Conservation (phyloP, 805 yeast genomes). For the Starmera amethionina region DNA sequence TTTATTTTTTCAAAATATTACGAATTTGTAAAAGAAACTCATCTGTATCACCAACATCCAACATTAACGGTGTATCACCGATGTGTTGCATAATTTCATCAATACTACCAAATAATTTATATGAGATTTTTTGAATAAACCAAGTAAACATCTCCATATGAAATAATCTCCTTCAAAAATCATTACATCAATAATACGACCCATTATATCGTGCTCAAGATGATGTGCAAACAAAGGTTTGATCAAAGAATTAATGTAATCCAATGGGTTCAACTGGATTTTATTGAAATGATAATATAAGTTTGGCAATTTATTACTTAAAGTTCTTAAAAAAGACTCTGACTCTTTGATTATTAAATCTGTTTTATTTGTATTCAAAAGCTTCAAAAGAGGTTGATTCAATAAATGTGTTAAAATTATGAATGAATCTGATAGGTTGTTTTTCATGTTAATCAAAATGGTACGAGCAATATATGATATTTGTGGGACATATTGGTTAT, state of each 20-base stretch:
- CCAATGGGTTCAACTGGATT: conserved; percentile 29
- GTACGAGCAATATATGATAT: conserved; percentile 31
- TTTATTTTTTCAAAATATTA: conserved; percentile 22
- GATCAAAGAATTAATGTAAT: conserved; percentile 34
- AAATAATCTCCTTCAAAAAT: conserved; percentile 54
- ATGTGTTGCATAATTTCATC: conserved; percentile 34
- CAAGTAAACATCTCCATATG: conserved; percentile 43
- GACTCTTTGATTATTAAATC: conserved; percentile 26
- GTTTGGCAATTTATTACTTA: conserved; percentile 33
- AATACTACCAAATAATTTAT: conserved; percentile 40
- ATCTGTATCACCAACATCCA: conserved; percentile 40
- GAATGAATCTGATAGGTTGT: conserved; percentile 25
- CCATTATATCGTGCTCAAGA: conserved; percentile 34
- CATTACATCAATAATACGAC: conserved; percentile 46
- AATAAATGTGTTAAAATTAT: conserved; percentile 29
- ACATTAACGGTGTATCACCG: conserved; percentile 23
- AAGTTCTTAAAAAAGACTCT: conserved; percentile 36
- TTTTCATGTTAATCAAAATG: conserved; percentile 26
- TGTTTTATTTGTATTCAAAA: conserved; percentile 22
- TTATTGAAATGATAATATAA: conserved; percentile 40
- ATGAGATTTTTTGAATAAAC: conserved; percentile 37
- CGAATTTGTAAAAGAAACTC: conserved; percentile 37
- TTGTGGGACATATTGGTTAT: conserved; percentile 28
- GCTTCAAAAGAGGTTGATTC: conserved; percentile 22
- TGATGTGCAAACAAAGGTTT: conserved; percentile 35